Evolutionary conservation across 441 rosid genomes (phyloP).

Genomic region (Populus hybrid): DNA sequence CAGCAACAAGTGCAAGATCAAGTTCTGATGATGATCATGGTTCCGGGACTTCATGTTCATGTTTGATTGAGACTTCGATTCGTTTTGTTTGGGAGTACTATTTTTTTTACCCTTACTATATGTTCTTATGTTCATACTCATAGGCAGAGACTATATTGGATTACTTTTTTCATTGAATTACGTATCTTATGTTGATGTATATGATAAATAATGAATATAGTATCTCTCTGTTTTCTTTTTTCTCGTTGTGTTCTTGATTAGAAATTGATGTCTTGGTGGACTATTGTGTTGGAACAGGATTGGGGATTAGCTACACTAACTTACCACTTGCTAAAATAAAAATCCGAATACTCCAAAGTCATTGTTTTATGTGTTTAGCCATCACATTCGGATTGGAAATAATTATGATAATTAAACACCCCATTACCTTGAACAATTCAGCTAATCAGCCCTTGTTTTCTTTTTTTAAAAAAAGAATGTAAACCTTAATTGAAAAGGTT

Average conservation of each 20-base stretch:
- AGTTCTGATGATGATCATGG: slow-evolving; percentile 28
- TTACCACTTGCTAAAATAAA: no score
- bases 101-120: neutral
- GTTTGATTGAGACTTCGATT: neutral
- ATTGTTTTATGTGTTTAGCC: neutral
- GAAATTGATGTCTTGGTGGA: no score
- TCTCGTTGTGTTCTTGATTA: neutral
- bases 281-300: neutral
- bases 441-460: no score
- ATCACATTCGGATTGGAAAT: no score
- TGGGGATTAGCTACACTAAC: neutral
- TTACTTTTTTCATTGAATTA: neutral
- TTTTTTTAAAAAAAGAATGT: no score
- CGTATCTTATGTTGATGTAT: neutral
- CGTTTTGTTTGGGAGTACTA: neutral
- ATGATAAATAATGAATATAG: no score
- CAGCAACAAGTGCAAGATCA: slow-evolving; percentile 48
- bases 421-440: no score
- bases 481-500: no score
- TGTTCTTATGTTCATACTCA: neutral
- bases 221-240: neutral
- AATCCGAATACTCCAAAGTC: neutral
- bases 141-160: neutral
- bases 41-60: neutral
- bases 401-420: no score